These are phyloP conservation scores for Pseudocercospora eumusae DNA, from an alignment of 2,329 filamentous ascomycete species.

Conservation along the genomic window DNA sequence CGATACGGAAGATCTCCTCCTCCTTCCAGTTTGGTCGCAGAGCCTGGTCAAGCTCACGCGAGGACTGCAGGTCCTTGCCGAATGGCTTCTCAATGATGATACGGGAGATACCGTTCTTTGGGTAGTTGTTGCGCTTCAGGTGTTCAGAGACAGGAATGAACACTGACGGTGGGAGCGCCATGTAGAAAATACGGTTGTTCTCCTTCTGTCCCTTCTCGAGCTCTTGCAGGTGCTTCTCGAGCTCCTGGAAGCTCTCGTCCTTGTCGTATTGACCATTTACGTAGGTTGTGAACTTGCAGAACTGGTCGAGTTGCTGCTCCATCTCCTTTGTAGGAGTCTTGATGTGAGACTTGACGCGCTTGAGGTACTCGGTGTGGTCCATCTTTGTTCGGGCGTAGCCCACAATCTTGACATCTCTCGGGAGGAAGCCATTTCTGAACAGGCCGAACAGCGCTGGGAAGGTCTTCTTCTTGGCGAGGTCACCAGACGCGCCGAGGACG, in stretches of 20 bases:
- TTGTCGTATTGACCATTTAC: conserved; percentile 97
- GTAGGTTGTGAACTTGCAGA: conserved; percentile 85
- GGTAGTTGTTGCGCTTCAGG: conserved; percentile 96
- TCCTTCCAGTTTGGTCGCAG: conserved; percentile 98
- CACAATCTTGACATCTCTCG: conserved; percentile 91
- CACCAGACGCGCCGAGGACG: conserved; percentile 93
- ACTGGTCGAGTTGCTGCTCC: conserved; percentile 91
- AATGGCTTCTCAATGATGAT: conserved; percentile 99
- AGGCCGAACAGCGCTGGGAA: conserved; percentile 97
- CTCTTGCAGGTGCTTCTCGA: conserved; percentile 82
- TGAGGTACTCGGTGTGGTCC: conserved; percentile 94
- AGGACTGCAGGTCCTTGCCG: conserved; percentile 93
- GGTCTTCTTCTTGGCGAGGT: conserved; percentile 99
- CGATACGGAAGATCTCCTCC: conserved; percentile 97
- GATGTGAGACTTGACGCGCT: conserved; percentile 95
- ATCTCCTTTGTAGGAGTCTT: conserved; percentile 98
- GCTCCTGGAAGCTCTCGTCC: conserved; percentile 85
- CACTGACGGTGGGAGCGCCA: conserved; percentile 95
- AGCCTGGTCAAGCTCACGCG: conserved; percentile 89
- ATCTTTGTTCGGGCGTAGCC: conserved; percentile 99
- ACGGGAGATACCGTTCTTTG: conserved; percentile 81
- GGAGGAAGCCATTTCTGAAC: conserved; percentile 98
- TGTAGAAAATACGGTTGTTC: conserved; percentile 95
- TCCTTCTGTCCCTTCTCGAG: conserved; percentile 80
- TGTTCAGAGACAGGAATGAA: conserved; percentile 98